phyloP scores from a whole-genome alignment of 768 basidiomycete species.

The Mycena galopus region DNA sequence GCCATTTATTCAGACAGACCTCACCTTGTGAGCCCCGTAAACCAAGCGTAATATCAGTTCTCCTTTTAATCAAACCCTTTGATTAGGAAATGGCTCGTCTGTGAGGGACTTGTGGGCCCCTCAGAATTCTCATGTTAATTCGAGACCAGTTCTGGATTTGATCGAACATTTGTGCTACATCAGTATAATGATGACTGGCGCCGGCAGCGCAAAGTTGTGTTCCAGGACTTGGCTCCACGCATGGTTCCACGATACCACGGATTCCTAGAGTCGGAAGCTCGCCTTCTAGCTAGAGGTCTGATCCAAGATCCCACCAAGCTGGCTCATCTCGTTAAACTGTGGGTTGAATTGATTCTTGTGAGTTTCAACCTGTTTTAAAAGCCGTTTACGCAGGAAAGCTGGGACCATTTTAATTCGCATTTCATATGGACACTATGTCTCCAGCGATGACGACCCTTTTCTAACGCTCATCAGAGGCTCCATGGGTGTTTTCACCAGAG shows the following conservation, averaged over 20 bases:
- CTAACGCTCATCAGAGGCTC: neutral
- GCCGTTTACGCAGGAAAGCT: neutral
- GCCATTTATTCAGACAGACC: conserved; percentile 49
- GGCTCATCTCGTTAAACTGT: neutral
- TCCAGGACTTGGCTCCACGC: neutral
- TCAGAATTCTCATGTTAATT: neutral
- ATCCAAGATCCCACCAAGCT: neutral
- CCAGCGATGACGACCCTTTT: conserved; percentile 1
- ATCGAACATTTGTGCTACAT: neutral
- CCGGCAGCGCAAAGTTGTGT: conserved; percentile 5
- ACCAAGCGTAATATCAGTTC: neutral
- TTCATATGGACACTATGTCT: conserved; percentile 17
- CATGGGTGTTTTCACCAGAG: conserved; percentile 3
- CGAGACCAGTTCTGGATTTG: neutral
- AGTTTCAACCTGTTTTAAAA: neutral
- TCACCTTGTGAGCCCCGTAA: conserved; percentile 8
- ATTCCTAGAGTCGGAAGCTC: conserved; percentile 2
- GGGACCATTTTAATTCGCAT: conserved; percentile 9
- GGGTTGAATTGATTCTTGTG: neutral
- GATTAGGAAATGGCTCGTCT: conserved; percentile 14
- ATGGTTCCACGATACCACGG: neutral
- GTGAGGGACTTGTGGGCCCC: neutral
- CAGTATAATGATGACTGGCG: neutral
- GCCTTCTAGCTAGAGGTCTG: neutral
- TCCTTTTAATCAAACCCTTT: neutral